Base-by-base conservation (phyloP, 1,284 basidiomycete genomes). In the Puccinia coronata region DNA sequence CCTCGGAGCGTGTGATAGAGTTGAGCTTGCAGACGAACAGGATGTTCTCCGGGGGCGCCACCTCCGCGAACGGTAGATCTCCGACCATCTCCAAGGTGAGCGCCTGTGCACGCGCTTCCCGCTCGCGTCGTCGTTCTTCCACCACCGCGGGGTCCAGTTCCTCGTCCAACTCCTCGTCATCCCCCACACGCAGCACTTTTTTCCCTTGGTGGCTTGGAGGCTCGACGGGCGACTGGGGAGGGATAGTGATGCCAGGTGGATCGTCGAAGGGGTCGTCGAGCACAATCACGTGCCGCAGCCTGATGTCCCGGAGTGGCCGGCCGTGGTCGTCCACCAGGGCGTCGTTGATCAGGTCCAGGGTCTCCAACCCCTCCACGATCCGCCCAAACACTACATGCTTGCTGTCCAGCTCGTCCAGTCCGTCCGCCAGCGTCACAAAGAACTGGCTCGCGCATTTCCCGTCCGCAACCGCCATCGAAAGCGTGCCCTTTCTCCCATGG, bases 1-100 rank as follows among this genome's bases (percentile, higher is more conserved):
- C 97, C 85, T 98, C 96, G 85, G 96, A 94, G 79, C 92, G 89
- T 28, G 96, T 98, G 41, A 98, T 95, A 18, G 94, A 91, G 85
- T 99, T 99, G 83, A 99, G 89, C 86, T 99, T 98, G 91, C 96
- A 98, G 25, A 99, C 96, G 87, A 99, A 99, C 18, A 99, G 88
- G 57, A 99, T 95, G 87, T 99, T 99, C 87, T 99, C 96, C 0
- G 96, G 96, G 0, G 97, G 97, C 59, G 95, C 91, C 59, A 99
- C 94, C 84, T 98, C 96, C 25, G 96, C 97, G 85, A 99, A 98
- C 0, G 97, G 97, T 76, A 99, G 88, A 87, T 99, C 97, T 69
- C 96, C 96, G 82, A 99, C 96, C 95, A 99, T 99, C 86, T 99
- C 97, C 71, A 99, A 90, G 1, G 97, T 99, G 49, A 99, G 88